A percentile compares a stretch with the other conserved stretches of the same genome.
phyloP scores from a whole-genome alignment of 208 protist genomes.

The Wallacemonas sp. region DNA sequence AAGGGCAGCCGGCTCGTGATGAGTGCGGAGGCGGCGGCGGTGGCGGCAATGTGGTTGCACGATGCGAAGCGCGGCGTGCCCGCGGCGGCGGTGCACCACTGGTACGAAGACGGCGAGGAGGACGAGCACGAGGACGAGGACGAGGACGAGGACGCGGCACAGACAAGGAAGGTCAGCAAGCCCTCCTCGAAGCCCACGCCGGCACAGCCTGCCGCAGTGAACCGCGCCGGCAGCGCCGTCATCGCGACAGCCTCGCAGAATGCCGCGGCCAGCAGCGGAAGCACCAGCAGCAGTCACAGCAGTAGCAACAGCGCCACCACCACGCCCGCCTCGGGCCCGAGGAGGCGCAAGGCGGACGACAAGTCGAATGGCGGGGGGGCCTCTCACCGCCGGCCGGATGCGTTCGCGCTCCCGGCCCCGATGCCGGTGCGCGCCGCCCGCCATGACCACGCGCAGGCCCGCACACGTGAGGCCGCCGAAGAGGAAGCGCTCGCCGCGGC shows the following conservation, averaged over 20 bases:
- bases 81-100: neutral
- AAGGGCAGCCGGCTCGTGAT: slow-evolving; percentile 32
- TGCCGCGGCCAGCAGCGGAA: neutral
- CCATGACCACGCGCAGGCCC: neutral
- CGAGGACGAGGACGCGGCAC: no score
- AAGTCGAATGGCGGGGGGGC: neutral
- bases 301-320: no score
- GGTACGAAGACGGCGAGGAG: slow-evolving; percentile 1
- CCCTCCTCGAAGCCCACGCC: slow-evolving; percentile 15
- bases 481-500: neutral
- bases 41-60: neutral
- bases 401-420: neutral
- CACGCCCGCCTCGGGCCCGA: no score
- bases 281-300: neutral
- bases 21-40: slow-evolving; percentile 22
- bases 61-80: slow-evolving; percentile 1
- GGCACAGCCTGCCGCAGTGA: slow-evolving; percentile 8
- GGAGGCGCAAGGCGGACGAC: no score
- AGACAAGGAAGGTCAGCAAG: neutral
- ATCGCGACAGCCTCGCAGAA: neutral
- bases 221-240: slow-evolving; percentile 22
- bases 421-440: neutral
- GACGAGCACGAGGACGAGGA: neutral
- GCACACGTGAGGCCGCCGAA: slow-evolving; percentile 1
- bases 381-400: neutral